These are phyloP conservation scores for Rhododendron kiyosumense DNA, from an alignment of 148 eudicot genomes.

Conservation along the genomic window DNA sequence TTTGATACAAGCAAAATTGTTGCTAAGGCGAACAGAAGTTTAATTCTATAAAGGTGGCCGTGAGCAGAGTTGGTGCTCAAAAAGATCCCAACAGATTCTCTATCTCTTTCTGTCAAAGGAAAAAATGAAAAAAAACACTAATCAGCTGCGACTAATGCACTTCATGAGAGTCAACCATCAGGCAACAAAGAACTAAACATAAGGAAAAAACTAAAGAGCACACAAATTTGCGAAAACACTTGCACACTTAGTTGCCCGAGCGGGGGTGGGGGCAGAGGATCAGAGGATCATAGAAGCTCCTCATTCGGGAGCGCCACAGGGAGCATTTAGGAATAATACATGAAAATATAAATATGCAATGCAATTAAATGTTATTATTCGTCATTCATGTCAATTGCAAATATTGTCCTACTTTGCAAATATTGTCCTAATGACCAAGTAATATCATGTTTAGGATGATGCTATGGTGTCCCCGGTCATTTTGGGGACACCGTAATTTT, in stretches of 20 bases:
- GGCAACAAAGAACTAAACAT: background rate
- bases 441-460: no score
- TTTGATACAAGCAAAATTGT: background rate
- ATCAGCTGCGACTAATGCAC: background rate
- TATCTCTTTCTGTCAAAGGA: constrained; percentile 12
- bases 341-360: no score
- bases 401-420: no score
- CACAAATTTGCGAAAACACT: background rate
- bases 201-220: background rate
- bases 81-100: constrained; percentile 12
- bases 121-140: background rate
- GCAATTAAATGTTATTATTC: background rate
- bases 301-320: background rate
- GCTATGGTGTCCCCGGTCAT: no score
- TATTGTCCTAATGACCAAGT: no score
- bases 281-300: background rate
- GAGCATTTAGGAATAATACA: background rate
- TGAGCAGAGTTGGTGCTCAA: background rate
- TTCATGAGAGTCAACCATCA: background rate
- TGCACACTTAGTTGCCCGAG: background rate
- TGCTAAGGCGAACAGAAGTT: background rate
- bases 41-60: background rate
- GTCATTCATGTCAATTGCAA: no score
- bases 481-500: no score
- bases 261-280: background rate